Base-by-base conservation (phyloP, 129 eudicot genomes). In the Ambrosia artemisiifolia region DNA sequence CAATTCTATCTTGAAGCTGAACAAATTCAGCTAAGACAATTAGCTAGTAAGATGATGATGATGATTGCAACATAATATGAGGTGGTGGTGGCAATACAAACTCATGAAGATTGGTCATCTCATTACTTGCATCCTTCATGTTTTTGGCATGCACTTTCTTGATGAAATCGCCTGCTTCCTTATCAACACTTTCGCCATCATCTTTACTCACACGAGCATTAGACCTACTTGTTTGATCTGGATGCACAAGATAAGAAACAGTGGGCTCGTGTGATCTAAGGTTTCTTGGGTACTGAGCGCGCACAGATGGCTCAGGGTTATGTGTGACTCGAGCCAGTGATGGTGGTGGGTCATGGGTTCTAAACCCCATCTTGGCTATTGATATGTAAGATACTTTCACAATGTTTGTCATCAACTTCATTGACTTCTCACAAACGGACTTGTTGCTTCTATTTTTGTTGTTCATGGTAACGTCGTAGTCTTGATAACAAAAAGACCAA, bases 391-490 rank as follows among this genome's bases (percentile, higher is more conserved):
- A 83, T 36, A 83, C 70, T 43, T 76, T 83, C 42, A 83, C 76
- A 34, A 83, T 72, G 65, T 83, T 83, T 49, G 77, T 80, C 82
- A 80, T 75, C 71, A 83, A 36, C 59, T 80, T 71, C 88, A 83
- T 83, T 14, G 84, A 79, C 36, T 62, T 83, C 80, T 83, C 84
- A 62, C 88, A 83, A 30, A 80, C 63, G 38, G 88, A 80, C 40
- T 54, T 43, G 36, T 71, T 72, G 65, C 63, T 51, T 83, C 74
- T 76, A 53, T 61, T 53, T 55, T 83, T 80, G 73, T 46, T 80
- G 63, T 19, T 76, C 88, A 79, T 83, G 75, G 68, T 68, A 59
- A 63, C 34, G 14, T 60, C 51, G 44, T 40, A 40, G 44, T 71
- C 30, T 30, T 32, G 35, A 60, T 65, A 14, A 51, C 62, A 5